Evolutionary conservation across 2,329 filamentous ascomycete genomes (phyloP), one percentile per base, ranked within the genome.

Genomic region (Trichoderma koningiopsis): DNA sequence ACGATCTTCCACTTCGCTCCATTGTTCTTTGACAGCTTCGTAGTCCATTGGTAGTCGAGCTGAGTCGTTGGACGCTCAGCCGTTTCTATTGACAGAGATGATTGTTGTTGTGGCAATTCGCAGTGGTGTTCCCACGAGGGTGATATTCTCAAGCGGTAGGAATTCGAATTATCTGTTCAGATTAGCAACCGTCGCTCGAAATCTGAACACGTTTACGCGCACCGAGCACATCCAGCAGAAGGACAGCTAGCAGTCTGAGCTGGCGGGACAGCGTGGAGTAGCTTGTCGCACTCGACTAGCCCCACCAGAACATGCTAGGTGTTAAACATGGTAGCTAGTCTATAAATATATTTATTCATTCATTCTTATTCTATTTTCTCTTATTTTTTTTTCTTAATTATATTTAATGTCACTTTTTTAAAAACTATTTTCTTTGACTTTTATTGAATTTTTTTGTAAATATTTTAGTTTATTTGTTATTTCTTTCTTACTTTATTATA

Each of bases 1-100:
- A 75, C 93, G 90, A 78, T 99, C 96, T 84, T 99, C 96, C 70
- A 97, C 91, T 80, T 97, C 94, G 77, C 91, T 93, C 94, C 94
- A 97, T 84, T 95, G 92, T 82, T 97, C 94, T 84, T 97, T 97
- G 74, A 97, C 84, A 74, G 90, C 87, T 81, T 97, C 94, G 86
- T 93, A 97, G 80, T 97, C 94, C 94, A 97, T 97, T 47, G 47
- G 27, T 49, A 22, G 29, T 47, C 31, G 60, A 49, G 40, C 43
- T 19, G 5, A 57, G 37, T 47, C 27, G 52, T 40, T 57, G 35
- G 27, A 65, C 53, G 47, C 62, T 47, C 62, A 47, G 62, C 35
- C 27, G 33, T 31, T 35, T 47, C 35, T 62, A 29, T 35, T 52
- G 58, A 22, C 29, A 40, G 7, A 22, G 5, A 56, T 16, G 8